Conservation (phyloP, 441 rosid species). For the Jatropha multifida region DNA sequence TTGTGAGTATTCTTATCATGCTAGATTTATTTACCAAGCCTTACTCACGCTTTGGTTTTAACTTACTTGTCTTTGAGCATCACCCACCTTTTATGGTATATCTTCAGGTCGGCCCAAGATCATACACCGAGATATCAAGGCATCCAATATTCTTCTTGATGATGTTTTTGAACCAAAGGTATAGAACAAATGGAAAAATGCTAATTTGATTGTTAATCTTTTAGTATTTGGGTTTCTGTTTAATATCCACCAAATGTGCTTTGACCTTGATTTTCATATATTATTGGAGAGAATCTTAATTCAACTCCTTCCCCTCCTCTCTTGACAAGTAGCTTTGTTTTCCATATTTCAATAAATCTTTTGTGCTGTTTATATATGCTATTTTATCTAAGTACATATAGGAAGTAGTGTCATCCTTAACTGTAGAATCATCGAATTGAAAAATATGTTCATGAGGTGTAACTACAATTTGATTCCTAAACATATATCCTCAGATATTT, state of each 20-base stretch:
- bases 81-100: background rate
- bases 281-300: background rate
- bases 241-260: background rate
- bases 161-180: conserved; percentile 93
- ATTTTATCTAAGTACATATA: background rate
- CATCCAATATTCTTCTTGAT: conserved; percentile 83
- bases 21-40: background rate
- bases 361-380: background rate
- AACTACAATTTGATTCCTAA: background rate
- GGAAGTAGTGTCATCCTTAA: conserved; percentile 1
- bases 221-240: background rate
- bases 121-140: conserved; percentile 96
- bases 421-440: background rate
- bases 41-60: conserved; percentile 5
- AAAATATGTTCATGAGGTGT: background rate
- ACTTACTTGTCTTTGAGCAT: conserved; percentile 6
- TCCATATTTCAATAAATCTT: background rate
- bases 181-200: conserved; percentile 8
- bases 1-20: conserved; percentile 47
- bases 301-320: background rate
- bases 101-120: conserved; percentile 91
- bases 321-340: background rate
- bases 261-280: background rate
- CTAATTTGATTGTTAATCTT: background rate
- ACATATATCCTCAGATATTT: conserved; percentile 1